Conservation (phyloP, 2,329 filamentous ascomycete species). For the Lojkania enalia region DNA sequence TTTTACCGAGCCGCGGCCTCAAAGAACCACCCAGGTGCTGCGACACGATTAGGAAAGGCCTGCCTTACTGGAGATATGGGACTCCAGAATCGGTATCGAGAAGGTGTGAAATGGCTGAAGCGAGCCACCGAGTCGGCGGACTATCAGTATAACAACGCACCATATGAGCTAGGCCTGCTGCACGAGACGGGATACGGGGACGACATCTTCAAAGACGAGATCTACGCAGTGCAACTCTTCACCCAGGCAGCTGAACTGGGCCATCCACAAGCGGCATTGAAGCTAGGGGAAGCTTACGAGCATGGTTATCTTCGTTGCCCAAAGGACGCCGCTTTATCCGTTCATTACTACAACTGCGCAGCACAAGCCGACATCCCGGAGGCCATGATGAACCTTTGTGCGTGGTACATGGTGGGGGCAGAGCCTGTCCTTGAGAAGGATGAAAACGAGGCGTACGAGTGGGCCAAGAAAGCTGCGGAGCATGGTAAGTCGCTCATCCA, state of each 20-base stretch:
- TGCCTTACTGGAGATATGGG: conserved; percentile 90
- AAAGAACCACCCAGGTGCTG: conserved; percentile 93
- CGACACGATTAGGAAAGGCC: conserved; percentile 87
- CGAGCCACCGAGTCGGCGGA: conserved; percentile 89
- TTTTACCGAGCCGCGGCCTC: conserved; percentile 89
- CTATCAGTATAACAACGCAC: conserved; percentile 86
- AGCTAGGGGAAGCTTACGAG: conserved; percentile 96
- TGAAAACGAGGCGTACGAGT: conserved; percentile 94
- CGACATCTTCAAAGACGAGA: conserved; percentile 88
- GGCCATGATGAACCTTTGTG: conserved; percentile 98
- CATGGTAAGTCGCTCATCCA: conserved; percentile 72
- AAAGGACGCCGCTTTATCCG: conserved; percentile 85
- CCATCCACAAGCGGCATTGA: conserved; percentile 81
- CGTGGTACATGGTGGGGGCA: conserved; percentile 97
- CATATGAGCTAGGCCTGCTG: conserved; percentile 84
- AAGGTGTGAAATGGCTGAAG: conserved; percentile 96
- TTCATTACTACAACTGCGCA: conserved; percentile 95
- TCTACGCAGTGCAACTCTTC: conserved; percentile 90
- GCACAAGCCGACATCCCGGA: conserved; percentile 80
- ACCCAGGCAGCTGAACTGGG: conserved; percentile 93
- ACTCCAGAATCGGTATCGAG: conserved; percentile 77
- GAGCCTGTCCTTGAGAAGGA: conserved; percentile 92
- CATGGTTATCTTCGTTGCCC: conserved; percentile 87
- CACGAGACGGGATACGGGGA: conserved; percentile 94
- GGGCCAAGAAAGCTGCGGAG: conserved; percentile 85